Evolutionary conservation across 331 rosid genomes (phyloP).

Genomic region (Quercus phellos): DNA sequence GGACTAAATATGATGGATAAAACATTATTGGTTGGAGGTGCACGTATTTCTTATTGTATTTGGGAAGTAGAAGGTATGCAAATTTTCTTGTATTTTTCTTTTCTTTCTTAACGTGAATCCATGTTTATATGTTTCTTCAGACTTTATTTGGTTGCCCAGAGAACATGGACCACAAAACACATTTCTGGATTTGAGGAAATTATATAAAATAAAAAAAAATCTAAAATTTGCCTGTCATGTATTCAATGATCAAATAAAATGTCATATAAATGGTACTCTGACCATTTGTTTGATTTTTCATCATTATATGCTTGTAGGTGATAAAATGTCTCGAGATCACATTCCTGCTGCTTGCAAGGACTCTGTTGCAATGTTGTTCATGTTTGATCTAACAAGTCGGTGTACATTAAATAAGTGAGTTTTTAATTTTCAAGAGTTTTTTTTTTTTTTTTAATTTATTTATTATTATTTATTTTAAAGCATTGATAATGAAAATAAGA

Average conservation of each 20-base stretch:
- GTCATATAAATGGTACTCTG: neutral
- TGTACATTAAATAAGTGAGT: constrained; percentile 72
- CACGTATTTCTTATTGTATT: constrained; percentile 73
- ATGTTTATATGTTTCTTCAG: neutral
- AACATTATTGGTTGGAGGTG: constrained; percentile 62
- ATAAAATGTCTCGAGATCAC: constrained; percentile 47
- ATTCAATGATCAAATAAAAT: no score
- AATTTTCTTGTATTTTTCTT: neutral
- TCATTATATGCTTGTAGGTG: constrained; percentile 39
- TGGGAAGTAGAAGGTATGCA: constrained; percentile 91
- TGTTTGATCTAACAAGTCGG: constrained; percentile 98
- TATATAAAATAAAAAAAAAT: neutral
- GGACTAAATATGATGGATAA: constrained; percentile 67
- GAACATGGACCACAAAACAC: neutral
- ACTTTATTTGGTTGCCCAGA: neutral
- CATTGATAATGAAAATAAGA: neutral
- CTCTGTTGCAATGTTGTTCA: constrained; percentile 80
- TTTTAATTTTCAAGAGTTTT: neutral
- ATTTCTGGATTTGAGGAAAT: neutral
- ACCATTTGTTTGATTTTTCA: neutral
- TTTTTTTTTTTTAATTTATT: no score
- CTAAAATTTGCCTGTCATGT: no score
- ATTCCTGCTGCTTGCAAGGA: constrained; percentile 75
- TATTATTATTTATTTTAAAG: no score
- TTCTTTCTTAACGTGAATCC: neutral